These are phyloP conservation scores for Kwoniella pini DNA, from an alignment of 768 basidiomycete genomes.

Conservation along the genomic window DNA sequence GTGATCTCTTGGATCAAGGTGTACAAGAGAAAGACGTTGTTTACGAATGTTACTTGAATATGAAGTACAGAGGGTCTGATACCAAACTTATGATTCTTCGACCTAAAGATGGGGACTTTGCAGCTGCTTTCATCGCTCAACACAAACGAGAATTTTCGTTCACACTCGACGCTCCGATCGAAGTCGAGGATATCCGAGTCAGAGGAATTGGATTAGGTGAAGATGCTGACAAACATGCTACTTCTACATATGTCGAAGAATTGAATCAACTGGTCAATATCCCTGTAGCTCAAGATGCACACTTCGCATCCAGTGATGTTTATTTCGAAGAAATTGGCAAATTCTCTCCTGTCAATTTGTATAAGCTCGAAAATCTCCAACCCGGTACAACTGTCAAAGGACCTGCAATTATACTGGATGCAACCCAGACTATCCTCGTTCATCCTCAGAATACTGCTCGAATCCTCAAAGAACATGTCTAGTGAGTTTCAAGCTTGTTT, in stretches of 20 bases:
- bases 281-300: conserved; percentile 1
- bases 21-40: conserved; percentile 23
- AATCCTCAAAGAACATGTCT: conserved; percentile 32
- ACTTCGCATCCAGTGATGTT: conserved; percentile 17
- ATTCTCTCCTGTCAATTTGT: conserved; percentile 15
- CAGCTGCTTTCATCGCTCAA: conserved; percentile 63
- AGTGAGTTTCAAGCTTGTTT: neutral
- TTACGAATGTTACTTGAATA: conserved; percentile 36
- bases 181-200: conserved; percentile 41
- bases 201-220: conserved; percentile 14
- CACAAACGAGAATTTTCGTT: conserved; percentile 55
- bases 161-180: conserved; percentile 54
- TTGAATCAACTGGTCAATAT: neutral
- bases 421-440: conserved; percentile 91
- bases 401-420: conserved; percentile 90
- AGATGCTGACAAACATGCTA: conserved; percentile 9
- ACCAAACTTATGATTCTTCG: conserved; percentile 78
- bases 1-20: conserved; percentile 27
- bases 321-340: conserved; percentile 29
- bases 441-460: conserved; percentile 59
- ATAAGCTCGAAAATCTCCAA: conserved; percentile 21
- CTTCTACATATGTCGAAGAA: conserved; percentile 19
- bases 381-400: conserved; percentile 57
- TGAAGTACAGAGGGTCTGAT: conserved; percentile 57
- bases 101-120: conserved; percentile 68